Evolutionary conservation across 805 yeast genomes (phyloP).

Genomic region (Cyberlindnera samutprakarnensis): DNA sequence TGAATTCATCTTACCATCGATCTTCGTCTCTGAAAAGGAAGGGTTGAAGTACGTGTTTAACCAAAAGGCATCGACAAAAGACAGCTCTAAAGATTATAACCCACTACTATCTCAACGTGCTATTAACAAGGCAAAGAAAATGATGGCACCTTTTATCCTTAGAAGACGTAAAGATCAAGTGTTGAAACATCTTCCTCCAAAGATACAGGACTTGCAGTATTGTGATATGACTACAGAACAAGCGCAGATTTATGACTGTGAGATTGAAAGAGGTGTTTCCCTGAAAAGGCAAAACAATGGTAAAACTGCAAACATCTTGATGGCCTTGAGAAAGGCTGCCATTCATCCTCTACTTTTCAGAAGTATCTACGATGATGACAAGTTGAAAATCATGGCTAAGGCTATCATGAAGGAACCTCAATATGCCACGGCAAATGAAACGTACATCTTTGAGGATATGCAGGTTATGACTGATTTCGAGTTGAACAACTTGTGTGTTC

Average conservation of each 20-base stretch:
- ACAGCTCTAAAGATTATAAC: constrained; percentile 44
- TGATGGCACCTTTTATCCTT: constrained; percentile 97
- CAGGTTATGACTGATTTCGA: constrained; percentile 90
- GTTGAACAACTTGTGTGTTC: constrained; percentile 62
- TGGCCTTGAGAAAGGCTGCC: constrained; percentile 88
- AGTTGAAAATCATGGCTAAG: constrained; percentile 59
- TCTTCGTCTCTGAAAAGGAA: constrained; percentile 75
- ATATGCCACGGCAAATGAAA: constrained; percentile 63
- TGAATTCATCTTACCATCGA: constrained; percentile 81
- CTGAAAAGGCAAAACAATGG: constrained; percentile 20
- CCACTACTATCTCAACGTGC: constrained; percentile 89
- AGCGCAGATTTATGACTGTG: constrained; percentile 49
- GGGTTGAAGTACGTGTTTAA: constrained; percentile 78
- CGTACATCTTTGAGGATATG: constrained; percentile 89
- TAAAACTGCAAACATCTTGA: constrained; percentile 62
- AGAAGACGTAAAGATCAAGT: constrained; percentile 92
- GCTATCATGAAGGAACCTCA: constrained; percentile 76
- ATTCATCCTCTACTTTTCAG: constrained; percentile 88
- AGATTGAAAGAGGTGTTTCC: constrained; percentile 37
- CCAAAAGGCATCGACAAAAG: constrained; percentile 73
- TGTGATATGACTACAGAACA: constrained; percentile 60
- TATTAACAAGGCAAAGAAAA: constrained; percentile 84
- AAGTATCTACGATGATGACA: constrained; percentile 46
- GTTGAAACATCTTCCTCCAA: constrained; percentile 78
- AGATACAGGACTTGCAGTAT: constrained; percentile 51